Evolutionary conservation across 1,284 basidiomycete genomes (phyloP), one percentile per base, ranked within the genome.

Genomic region (Marasmius tenuissimus): DNA sequence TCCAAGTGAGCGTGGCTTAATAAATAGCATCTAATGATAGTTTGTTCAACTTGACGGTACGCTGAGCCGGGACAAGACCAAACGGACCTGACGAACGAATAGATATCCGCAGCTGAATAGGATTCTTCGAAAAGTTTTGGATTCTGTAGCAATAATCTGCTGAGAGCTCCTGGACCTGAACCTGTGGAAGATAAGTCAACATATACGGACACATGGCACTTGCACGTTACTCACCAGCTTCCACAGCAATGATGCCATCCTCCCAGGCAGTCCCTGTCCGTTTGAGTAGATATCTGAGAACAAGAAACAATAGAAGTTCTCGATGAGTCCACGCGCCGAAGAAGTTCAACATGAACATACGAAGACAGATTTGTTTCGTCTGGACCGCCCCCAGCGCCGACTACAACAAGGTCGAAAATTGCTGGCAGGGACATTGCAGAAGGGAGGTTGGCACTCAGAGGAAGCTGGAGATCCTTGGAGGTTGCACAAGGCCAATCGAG

Each of bases 1-100:
- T 95, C 93, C 27, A 95, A 75, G 71, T 95, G 93, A 2, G 89
- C 87, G 73, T 94, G 93, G 4, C 89, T 89, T 66, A 94, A 78
- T 60, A 94, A 80, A 68, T 87, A 94, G 63, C 84, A 87, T 63
- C 90, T 89, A 69, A 18, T 20, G 49, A 37, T n/a, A 38, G 34
- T 33, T 47, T 37, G 27, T 40, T 33, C 42, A 57, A 18, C 38
- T 47, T 10, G 22, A 40, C 27, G 27, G 27, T 27, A 27, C 4
- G 27, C 27, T 27, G 27, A 27, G 27, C 27, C 54, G 60, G 35
- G 37, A 20, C 33, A 45, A 53, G 42, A 50, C 38, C 63, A 14
- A 14, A 70, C 81, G 57, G 58, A 88, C 87, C 74, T 78, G 55
- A 89, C 78, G 67, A 78, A 82, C 6, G 86, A 85, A 69, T 87